A percentile compares a stretch with the other conserved stretches of the same genome.
phyloP scores from a whole-genome alignment of 2,329 filamentous ascomycete genomes.

The Canariomyces notabilis region DNA sequence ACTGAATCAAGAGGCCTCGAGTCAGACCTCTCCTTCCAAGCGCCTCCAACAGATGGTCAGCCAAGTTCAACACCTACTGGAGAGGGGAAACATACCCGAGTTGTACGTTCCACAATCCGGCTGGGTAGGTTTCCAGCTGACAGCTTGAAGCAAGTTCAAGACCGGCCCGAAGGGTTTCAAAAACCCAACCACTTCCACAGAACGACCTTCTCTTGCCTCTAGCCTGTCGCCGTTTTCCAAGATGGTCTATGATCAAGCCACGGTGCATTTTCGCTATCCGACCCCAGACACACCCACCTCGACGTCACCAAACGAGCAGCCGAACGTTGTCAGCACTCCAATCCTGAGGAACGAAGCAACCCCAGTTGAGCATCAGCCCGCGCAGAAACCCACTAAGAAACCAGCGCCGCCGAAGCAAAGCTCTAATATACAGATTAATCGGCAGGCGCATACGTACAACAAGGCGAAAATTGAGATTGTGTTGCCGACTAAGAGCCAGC shows the following conservation, averaged over 20 bases:
- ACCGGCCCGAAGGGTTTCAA: conserved; percentile 36
- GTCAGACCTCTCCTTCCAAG: conserved; percentile 53
- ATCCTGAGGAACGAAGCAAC: conserved; percentile 31
- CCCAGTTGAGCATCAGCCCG: conserved; percentile 17
- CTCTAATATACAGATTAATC: conserved; percentile 14
- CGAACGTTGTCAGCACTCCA: conserved; percentile 18
- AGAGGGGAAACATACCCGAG: conserved; percentile 63
- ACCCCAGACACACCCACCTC: conserved; percentile 32
- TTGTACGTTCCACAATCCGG: conserved; percentile 46
- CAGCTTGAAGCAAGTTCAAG: conserved; percentile 51
- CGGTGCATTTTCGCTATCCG: conserved; percentile 37
- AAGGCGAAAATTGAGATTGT: conserved; percentile 42
- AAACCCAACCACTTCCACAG: conserved; percentile 7
- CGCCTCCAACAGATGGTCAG: conserved; percentile 66
- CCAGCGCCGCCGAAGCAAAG: conserved; percentile 19
- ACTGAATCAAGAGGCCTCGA: conserved; percentile 65
- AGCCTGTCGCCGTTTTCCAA: conserved; percentile 47
- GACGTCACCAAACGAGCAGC: conserved; percentile 28
- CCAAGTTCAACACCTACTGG: conserved; percentile 69
- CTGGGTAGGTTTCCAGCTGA: conserved; percentile 22
- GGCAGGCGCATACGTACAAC: conserved; percentile 32
- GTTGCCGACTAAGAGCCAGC: conserved; percentile 40
- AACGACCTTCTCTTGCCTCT: conserved; percentile 32
- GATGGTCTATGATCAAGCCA: conserved; percentile 43
- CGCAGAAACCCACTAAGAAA: conserved; percentile 10